A percentile compares a stretch with the other conserved stretches of the same genome.
These are phyloP conservation scores for Alternaria burnsii DNA, from an alignment of 2,329 filamentous ascomycete species.

Conservation along the genomic window DNA sequence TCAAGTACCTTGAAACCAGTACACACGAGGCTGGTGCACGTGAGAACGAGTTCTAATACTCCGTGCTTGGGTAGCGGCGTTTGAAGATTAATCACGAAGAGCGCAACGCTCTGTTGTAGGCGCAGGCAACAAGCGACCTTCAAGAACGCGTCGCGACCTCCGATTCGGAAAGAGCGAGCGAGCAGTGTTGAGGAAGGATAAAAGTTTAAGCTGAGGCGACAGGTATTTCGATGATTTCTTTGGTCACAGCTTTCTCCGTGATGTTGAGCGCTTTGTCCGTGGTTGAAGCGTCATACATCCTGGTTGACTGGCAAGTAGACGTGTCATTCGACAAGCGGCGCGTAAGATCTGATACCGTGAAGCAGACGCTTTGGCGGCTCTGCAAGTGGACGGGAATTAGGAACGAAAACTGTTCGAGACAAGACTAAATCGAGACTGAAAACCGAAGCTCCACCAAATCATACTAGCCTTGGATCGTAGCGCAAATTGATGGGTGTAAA, in stretches of 20 bases:
- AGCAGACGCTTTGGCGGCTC: slow-evolving; percentile 13
- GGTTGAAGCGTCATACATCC: slow-evolving; percentile 34
- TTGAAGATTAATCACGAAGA: slow-evolving; percentile 10
- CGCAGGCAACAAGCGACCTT: slow-evolving; percentile 3
- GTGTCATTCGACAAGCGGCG: slow-evolving; percentile 18
- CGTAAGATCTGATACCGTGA: slow-evolving; percentile 22
- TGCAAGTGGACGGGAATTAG: slow-evolving; percentile 9
- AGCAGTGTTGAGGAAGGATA: neutral
- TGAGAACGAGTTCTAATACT: slow-evolving; percentile 29
- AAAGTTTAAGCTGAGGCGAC: neutral
- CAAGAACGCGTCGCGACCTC: neutral
- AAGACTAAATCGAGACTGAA: slow-evolving; percentile 17
- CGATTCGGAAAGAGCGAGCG: neutral
- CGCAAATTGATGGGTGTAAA: slow-evolving; percentile 7
- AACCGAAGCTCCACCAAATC: slow-evolving; percentile 23
- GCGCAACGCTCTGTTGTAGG: slow-evolving; percentile 9
- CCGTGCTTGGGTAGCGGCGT: slow-evolving; percentile 15
- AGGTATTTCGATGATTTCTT: neutral
- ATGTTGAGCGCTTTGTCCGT: slow-evolving; percentile 18
- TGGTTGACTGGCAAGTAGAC: slow-evolving; percentile 17
- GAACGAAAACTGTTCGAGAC: slow-evolving; percentile 7
- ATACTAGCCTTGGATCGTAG: slow-evolving; percentile 25
- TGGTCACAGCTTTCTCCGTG: slow-evolving; percentile 9
- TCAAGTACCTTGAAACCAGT: slow-evolving; percentile 29
- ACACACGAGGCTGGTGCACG: slow-evolving; percentile 30